Conservation (phyloP, 352 stramenopile genomes). For the Phytopythium aichiense region DNA sequence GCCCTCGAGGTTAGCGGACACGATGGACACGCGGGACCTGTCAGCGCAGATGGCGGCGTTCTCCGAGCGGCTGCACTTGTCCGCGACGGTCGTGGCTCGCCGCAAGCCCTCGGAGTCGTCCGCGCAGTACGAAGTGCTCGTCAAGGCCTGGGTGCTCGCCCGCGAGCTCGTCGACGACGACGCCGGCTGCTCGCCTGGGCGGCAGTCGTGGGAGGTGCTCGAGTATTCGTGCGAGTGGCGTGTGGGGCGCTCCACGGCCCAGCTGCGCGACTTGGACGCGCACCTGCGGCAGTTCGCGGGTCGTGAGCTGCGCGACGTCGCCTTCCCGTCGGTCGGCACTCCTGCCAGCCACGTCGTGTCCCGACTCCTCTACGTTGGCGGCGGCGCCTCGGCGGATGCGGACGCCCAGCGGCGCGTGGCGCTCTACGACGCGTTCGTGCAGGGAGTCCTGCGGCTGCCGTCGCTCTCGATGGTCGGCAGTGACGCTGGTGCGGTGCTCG, state of each 20-base stretch:
- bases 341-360: constrained; percentile 15
- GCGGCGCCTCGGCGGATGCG: constrained; percentile 15
- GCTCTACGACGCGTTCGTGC: constrained; percentile 43
- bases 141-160: constrained; percentile 60
- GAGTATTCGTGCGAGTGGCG: constrained; percentile 63
- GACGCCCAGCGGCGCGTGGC: constrained; percentile 37
- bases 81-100: constrained; percentile 31
- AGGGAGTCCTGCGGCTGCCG: constrained; percentile 42
- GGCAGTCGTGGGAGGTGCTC: constrained; percentile 46
- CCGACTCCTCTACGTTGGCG: constrained; percentile 25
- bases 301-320: constrained; percentile 41
- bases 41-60: constrained; percentile 34
- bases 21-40: constrained; percentile 33
- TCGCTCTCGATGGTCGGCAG: constrained; percentile 54
- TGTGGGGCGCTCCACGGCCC: constrained; percentile 35
- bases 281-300: constrained; percentile 41
- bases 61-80: constrained; percentile 50
- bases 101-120: constrained; percentile 10
- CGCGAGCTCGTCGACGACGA: constrained; percentile 34
- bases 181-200: constrained; percentile 8
- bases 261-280: constrained; percentile 50
- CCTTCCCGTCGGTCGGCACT: constrained; percentile 25
- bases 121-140: constrained; percentile 46
- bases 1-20: constrained; percentile 1
- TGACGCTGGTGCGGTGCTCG: constrained; percentile 50